Evolutionary conservation across 2,329 filamentous ascomycete species (phyloP).

Genomic region (Parafenestella ontariensis): DNA sequence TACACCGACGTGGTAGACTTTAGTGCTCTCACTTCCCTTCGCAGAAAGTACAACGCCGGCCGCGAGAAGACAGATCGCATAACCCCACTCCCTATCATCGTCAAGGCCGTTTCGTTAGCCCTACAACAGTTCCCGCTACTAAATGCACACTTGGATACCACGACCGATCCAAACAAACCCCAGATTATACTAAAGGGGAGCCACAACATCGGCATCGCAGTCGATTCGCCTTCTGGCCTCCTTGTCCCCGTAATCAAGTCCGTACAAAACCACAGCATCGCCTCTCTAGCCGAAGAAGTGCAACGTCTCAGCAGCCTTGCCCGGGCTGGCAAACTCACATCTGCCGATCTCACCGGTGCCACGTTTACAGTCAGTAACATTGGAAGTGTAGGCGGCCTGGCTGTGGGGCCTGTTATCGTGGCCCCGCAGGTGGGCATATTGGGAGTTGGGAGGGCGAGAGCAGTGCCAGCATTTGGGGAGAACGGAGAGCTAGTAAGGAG

Average conservation of each 20-base stretch:
- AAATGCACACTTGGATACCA: conserved; percentile 80
- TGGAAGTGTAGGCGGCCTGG: conserved; percentile 91
- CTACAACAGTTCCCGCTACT: conserved; percentile 83
- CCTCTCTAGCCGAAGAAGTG: conserved; percentile 79
- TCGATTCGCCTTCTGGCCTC: conserved; percentile 89
- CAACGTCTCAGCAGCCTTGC: conserved; percentile 75
- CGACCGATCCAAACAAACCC: conserved; percentile 68
- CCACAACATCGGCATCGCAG: conserved; percentile 95
- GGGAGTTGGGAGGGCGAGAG: conserved; percentile 81
- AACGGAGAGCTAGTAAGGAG: conserved; percentile 69
- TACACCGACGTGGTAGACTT: conserved; percentile 92
- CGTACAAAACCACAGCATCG: conserved; percentile 77
- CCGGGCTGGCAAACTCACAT: conserved; percentile 73
- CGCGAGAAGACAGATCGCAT: conserved; percentile 61
- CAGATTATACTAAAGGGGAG: conserved; percentile 77
- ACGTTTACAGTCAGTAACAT: conserved; percentile 98
- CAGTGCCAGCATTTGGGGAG: conserved; percentile 77
- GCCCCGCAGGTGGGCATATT: conserved; percentile 91
- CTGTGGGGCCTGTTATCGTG: conserved; percentile 89
- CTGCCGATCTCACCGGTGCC: conserved; percentile 79
- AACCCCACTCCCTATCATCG: conserved; percentile 90
- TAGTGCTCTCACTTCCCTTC: conserved; percentile 73
- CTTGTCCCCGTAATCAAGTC: conserved; percentile 91
- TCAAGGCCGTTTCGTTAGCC: conserved; percentile 91
- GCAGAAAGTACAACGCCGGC: conserved; percentile 71